Evolutionary conservation across 805 yeast species (phyloP), one percentile per base, ranked within the genome.

Genomic region (Ascoidea tarda): DNA sequence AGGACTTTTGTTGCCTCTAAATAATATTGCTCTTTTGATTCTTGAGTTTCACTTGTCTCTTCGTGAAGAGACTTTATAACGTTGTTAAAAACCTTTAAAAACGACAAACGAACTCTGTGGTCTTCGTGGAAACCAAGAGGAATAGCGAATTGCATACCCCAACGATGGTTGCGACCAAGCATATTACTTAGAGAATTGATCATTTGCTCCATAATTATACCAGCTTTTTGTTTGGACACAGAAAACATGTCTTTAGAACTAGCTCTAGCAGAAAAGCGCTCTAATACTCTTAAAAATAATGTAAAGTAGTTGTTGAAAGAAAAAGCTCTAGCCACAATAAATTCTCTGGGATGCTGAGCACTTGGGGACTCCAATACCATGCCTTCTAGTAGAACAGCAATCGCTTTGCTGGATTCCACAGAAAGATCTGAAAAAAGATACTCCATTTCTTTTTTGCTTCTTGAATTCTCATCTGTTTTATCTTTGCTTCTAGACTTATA

Each of bases 81-180:
- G 51, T 82, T 79, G 2, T 84, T 78, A 58, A 88, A 87, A 1
- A 88, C 91, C 53, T 82, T 82, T 60, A 88, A 71, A 61, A 87
- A 86, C 0, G 95, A 79, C 10, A 82, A 70, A 55, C 93, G 69
- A 33, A 87, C 81, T 52, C 79, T 74, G 14, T 69, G 65, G 62
- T 84, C 84, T 28, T 75, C 75, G 59, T 87, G 87, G 59, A 81
- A 86, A 0, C 95, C 93, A 62, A 87, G 74, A 0, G 93, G 89
- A 14, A 87, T 64, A 2, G 90, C 88, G 63, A 78, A 79, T 51
- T 79, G 79, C 59, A 88, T 68, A 6, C 96, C 95, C 31, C 85
- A 81, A 52, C 83, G 88, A 5, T 83, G 79, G 59, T 88, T 88
- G 4, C 87, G 75, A 58, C 77, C 81, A 48, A 88, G 69, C 51